These are phyloP conservation scores for Colletotrichum brevisporum DNA, from an alignment of 2,329 filamentous ascomycete genomes.

Conservation along the genomic window DNA sequence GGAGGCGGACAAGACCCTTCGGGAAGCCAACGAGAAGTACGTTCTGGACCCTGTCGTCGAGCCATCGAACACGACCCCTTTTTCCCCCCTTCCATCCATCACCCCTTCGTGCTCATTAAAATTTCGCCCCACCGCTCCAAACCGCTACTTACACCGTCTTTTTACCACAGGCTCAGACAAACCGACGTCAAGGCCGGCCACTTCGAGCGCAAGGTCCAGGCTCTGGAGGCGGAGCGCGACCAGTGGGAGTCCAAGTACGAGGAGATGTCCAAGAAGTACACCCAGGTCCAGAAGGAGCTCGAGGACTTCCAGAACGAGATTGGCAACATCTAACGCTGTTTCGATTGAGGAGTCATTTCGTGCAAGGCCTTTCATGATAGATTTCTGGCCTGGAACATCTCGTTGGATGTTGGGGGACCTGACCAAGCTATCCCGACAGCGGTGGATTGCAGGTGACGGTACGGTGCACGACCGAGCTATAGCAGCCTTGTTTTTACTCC, in stretches of 20 bases:
- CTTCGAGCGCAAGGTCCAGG: conserved; percentile 99
- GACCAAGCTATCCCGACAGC: conserved; percentile 33
- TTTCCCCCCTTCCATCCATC: conserved; percentile 19
- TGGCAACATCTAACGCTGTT: conserved; percentile 82
- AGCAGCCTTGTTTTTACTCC: conserved; percentile 39
- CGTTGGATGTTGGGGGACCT: conserved; percentile 29
- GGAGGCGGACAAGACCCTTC: conserved; percentile 94
- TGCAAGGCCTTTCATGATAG: conserved; percentile 35
- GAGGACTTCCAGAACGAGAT: conserved; percentile 92
- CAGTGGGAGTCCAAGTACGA: conserved; percentile 98
- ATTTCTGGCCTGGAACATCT: conserved; percentile 35
- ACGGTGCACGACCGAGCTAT: conserved; percentile 34
- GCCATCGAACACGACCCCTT: conserved; percentile 32
- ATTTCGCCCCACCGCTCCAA: conserved; percentile 29
- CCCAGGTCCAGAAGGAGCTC: conserved; percentile 86
- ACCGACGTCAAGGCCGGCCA: conserved; percentile 99
- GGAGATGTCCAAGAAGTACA: conserved; percentile 95
- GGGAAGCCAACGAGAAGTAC: conserved; percentile 99
- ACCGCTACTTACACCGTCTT: conserved; percentile 39
- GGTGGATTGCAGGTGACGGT: conserved; percentile 36
- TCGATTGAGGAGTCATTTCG: conserved; percentile 31
- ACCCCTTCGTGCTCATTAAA: conserved; percentile 33
- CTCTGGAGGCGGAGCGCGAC: conserved; percentile 91
- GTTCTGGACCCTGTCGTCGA: conserved; percentile 52
- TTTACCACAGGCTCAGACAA: conserved; percentile 89